Percentiles rank a stretch among this genome's conserved stretches.
Conservation (phyloP, 148 eudicot genomes). For the Dysphania ambrosioides region DNA sequence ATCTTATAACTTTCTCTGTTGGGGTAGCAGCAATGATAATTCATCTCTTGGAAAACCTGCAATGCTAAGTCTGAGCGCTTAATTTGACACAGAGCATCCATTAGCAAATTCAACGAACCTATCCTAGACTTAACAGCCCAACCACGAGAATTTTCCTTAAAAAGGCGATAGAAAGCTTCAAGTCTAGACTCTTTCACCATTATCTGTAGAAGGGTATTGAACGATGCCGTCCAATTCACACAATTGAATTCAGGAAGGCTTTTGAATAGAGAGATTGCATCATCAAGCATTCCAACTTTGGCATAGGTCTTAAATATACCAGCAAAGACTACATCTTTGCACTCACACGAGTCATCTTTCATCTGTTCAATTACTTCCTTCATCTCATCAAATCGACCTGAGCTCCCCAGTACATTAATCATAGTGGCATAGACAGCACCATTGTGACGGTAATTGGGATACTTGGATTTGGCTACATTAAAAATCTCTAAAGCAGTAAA, state of each 20-base stretch:
- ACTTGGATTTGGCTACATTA: constrained; percentile 55
- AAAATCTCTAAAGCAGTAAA: constrained; percentile 50
- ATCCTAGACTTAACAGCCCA: constrained; percentile 76
- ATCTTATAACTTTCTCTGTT: constrained; percentile 62
- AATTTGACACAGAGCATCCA: constrained; percentile 57
- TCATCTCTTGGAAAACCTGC: constrained; percentile 75
- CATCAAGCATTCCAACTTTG: constrained; percentile 53
- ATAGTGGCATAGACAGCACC: constrained; percentile 76
- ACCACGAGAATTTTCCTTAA: constrained; percentile 52
- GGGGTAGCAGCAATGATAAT: constrained; percentile 56
- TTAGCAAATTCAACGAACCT: constrained; percentile 60
- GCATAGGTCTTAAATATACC: constrained; percentile 60
- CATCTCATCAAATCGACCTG: constrained; percentile 60
- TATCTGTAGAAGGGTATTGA: constrained; percentile 67
- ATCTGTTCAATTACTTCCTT: constrained; percentile 62
- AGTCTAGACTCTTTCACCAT: constrained; percentile 60
- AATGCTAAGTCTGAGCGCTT: constrained; percentile 68
- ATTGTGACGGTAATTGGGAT: constrained; percentile 70
- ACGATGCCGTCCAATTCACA: constrained; percentile 74
- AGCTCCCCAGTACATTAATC: constrained; percentile 63
- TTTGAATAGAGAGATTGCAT: constrained; percentile 66
- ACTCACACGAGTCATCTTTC: constrained; percentile 76
- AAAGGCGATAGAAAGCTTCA: constrained; percentile 45
- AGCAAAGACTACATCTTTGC: constrained; percentile 60
- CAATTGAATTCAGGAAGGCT: constrained; percentile 66